Evolutionary conservation across 257 asterid species (phyloP).

Genomic region (Salvia hispanica): DNA sequence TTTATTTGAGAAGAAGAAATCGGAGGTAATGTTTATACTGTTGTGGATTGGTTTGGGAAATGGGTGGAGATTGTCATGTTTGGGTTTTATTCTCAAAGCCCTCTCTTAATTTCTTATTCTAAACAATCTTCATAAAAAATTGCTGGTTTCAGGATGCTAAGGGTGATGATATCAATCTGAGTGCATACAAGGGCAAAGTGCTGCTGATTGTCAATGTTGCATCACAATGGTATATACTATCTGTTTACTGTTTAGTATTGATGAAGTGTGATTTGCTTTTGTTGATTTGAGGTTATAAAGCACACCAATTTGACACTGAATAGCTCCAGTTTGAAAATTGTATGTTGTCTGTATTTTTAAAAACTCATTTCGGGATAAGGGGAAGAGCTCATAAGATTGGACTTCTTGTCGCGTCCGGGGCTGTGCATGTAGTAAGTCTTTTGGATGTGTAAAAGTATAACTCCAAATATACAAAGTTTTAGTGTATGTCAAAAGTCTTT

Average conservation of each 20-base stretch:
- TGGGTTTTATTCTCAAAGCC: neutral
- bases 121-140: neutral
- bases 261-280: neutral
- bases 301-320: neutral
- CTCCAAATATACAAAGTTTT: neutral
- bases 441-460: neutral
- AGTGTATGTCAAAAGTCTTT: neutral
- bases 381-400: neutral
- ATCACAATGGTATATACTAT: constrained; percentile 75
- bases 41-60: constrained; percentile 15
- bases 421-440: neutral
- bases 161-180: constrained; percentile 73
- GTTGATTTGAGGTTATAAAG: neutral
- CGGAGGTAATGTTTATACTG: neutral
- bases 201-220: constrained; percentile 89
- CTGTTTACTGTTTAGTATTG: neutral
- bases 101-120: neutral
- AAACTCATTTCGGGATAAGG: neutral
- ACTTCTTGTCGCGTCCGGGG: neutral
- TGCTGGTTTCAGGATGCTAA: constrained; percentile 59
- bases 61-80: neutral
- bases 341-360: neutral
- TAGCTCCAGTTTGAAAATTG: neutral
- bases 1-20: too few species aligned
- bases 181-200: constrained; percentile 74